Percentiles rank a stretch among this genome's conserved stretches.
phyloP scores from a whole-genome alignment of 805 yeast genomes.

The Vanderwaltozyma tropicalis region DNA sequence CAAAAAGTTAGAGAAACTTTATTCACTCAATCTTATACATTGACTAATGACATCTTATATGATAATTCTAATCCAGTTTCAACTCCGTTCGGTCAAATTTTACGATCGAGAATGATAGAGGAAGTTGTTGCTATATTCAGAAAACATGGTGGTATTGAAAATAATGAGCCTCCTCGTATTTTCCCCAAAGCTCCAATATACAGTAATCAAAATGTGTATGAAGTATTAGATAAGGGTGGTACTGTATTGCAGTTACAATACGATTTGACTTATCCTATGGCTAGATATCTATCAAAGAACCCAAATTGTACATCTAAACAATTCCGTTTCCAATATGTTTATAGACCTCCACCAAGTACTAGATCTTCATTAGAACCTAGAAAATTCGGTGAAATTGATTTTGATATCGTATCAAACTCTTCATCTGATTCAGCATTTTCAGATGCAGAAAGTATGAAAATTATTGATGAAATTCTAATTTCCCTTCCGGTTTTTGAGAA shows the following conservation, averaged over 20 bases:
- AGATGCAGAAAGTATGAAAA: conserved; percentile 85
- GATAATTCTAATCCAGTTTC: conserved; percentile 36
- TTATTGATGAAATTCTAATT: conserved; percentile 61
- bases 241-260: conserved; percentile 81
- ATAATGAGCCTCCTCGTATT: conserved; percentile 50
- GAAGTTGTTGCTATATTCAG: conserved; percentile 55
- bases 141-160: conserved; percentile 81
- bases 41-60: conserved; percentile 76
- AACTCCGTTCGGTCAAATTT: conserved; percentile 39
- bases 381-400: conserved; percentile 72
- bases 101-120: conserved; percentile 50
- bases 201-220: conserved; percentile 57
- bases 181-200: conserved; percentile 76
- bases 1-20: conserved; percentile 80
- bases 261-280: conserved; percentile 84
- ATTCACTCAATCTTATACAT: conserved; percentile 74
- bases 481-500: conserved; percentile 57
- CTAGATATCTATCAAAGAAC: conserved; percentile 67
- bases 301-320: conserved; percentile 40
- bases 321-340: conserved; percentile 72
- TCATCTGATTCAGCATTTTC: conserved; percentile 40
- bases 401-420: conserved; percentile 61
- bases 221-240: conserved; percentile 77
- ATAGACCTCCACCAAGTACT: conserved; percentile 48
- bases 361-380: conserved; percentile 59